Evolutionary conservation across 306 rosid species (phyloP).

Genomic region (Vigna angularis): DNA sequence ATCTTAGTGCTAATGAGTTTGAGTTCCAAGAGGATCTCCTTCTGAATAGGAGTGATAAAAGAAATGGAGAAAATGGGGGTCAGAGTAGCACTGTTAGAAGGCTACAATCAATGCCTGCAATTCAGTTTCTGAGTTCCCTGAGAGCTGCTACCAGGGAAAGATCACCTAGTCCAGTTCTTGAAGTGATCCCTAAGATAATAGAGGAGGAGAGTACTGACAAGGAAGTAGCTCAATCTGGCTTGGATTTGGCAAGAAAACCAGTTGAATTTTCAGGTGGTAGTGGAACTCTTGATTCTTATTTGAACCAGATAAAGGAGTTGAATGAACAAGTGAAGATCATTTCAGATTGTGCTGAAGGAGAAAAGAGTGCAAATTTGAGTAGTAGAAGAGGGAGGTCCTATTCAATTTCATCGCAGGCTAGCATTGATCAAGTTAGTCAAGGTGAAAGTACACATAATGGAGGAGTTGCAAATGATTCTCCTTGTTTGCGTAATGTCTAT

Average conservation of each 20-base stretch:
- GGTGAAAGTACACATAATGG: constrained; percentile 28
- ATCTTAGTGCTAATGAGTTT: constrained; percentile 54
- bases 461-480: constrained; percentile 36
- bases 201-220: constrained; percentile 48
- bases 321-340: constrained; percentile 73
- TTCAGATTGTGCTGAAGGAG: constrained; percentile 57
- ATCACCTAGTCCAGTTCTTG: constrained; percentile 49
- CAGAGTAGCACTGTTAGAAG: constrained; percentile 54
- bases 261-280: constrained; percentile 17
- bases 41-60: constrained; percentile 47
- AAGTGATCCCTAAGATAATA: constrained; percentile 34
- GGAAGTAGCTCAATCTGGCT: constrained; percentile 45
- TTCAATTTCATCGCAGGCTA: constrained; percentile 48
- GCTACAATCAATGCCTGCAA: constrained; percentile 67
- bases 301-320: constrained; percentile 63
- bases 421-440: constrained; percentile 35
- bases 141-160: constrained; percentile 42
- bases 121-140: constrained; percentile 47
- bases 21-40: constrained; percentile 56
- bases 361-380: constrained; percentile 41
- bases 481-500: constrained; percentile 52
- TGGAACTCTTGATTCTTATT: constrained; percentile 55
- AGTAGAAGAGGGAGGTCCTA: constrained; percentile 45
- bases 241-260: constrained; percentile 47
- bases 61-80: constrained; percentile 48